phyloP scores from a whole-genome alignment of 176 grass and related monocot genomes.

The Raddia guianensis region DNA sequence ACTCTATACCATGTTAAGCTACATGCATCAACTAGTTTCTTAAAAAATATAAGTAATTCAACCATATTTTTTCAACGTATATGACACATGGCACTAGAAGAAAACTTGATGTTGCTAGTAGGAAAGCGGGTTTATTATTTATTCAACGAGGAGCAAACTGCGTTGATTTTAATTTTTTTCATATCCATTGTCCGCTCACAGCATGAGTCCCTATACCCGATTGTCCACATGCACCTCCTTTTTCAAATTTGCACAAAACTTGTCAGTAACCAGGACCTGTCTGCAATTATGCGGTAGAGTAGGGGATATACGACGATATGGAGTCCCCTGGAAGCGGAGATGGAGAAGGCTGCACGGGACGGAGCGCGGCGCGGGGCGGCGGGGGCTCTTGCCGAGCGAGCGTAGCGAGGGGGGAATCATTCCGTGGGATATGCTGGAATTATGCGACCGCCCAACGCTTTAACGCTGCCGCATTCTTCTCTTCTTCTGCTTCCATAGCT shows the following conservation, averaged over 20 bases:
- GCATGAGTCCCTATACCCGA: too few relatives aligned
- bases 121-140: not conserved
- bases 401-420: not conserved
- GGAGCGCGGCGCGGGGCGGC: too few relatives aligned
- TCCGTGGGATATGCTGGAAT: slow-evolving; percentile 12
- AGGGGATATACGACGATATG: not conserved
- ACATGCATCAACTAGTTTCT: too few relatives aligned
- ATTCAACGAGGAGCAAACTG: not conserved
- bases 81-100: too few relatives aligned
- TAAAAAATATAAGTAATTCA: too few relatives aligned
- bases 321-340: too few relatives aligned
- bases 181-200: too few relatives aligned
- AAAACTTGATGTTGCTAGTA: not conserved
- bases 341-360: not conserved
- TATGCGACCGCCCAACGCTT: not conserved
- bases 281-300: not conserved
- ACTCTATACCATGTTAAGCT: too few relatives aligned
- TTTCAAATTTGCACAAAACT: too few relatives aligned
- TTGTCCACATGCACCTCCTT: not conserved
- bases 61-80: too few relatives aligned
- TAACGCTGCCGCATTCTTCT: not conserved
- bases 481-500: not conserved
- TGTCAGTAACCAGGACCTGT: not conserved
- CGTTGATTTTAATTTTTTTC: too few relatives aligned
- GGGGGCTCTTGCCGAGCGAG: too few relatives aligned